phyloP scores from a whole-genome alignment of 1,284 basidiomycete genomes.

The Leucoagaricus sp. region DNA sequence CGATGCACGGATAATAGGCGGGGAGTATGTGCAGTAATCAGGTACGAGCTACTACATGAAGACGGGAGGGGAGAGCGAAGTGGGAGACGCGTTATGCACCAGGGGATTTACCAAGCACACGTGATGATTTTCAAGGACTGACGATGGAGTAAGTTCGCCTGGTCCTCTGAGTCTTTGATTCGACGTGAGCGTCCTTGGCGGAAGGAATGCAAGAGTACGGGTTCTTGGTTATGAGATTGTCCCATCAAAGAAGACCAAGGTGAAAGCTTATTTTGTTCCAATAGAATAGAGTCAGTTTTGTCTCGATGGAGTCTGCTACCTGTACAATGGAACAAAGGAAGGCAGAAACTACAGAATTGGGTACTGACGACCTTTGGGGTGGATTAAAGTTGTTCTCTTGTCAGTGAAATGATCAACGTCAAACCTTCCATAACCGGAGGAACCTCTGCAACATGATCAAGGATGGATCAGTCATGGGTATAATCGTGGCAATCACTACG shows the following conservation, averaged over 20 bases:
- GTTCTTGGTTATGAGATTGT: neutral
- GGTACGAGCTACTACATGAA: neutral
- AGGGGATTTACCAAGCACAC: neutral
- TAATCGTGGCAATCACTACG: conserved; percentile 15
- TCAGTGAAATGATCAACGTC: conserved; percentile 54
- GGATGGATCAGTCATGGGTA: neutral
- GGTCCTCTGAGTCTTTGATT: neutral
- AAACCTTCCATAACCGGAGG: conserved; percentile 56
- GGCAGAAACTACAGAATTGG: conserved; percentile 15
- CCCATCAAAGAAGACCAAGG: neutral
- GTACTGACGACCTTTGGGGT: conserved; percentile 36
- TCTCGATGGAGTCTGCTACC: neutral
- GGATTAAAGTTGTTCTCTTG: conserved; percentile 40
- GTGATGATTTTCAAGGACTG: neutral
- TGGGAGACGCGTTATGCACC: neutral
- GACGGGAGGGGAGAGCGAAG: neutral
- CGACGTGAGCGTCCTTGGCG: neutral
- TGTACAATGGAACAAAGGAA: neutral
- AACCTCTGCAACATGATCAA: conserved; percentile 33
- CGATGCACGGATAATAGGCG: neutral
- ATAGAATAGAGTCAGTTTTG: neutral
- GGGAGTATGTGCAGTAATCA: neutral
- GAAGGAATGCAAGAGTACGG: neutral
- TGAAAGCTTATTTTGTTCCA: neutral
- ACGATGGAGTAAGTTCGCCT: neutral